Percentiles rank a stretch among this genome's conserved stretches.
phyloP scores from a whole-genome alignment of 2,329 filamentous ascomycete genomes.

The Fusarium compactum region DNA sequence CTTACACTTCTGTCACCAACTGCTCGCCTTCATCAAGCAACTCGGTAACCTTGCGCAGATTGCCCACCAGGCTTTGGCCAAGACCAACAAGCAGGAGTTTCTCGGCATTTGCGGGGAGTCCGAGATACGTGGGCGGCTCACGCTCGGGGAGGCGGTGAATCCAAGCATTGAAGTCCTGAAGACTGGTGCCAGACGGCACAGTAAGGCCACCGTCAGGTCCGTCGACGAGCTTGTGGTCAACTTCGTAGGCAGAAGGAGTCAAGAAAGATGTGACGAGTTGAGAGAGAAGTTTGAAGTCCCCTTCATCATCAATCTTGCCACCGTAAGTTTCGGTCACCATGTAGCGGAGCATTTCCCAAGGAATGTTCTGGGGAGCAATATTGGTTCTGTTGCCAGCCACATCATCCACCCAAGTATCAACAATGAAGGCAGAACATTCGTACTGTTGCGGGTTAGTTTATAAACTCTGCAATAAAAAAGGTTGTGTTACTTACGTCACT shows the following conservation, averaged over 20 bases:
- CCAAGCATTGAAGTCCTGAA: conserved; percentile 91
- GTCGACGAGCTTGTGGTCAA: conserved; percentile 89
- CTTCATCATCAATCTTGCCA: conserved; percentile 94
- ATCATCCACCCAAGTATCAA: conserved; percentile 92
- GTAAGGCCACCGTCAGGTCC: conserved; percentile 72
- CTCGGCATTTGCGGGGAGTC: conserved; percentile 94
- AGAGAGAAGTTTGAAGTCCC: conserved; percentile 80
- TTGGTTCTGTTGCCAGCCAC: conserved; percentile 89
- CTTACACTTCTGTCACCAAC: conserved; percentile 75
- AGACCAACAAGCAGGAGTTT: conserved; percentile 92
- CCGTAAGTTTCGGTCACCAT: conserved; percentile 95
- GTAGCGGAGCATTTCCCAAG: conserved; percentile 94
- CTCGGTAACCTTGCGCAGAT: conserved; percentile 86
- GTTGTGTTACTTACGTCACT: conserved; percentile 80
- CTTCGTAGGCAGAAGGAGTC: conserved; percentile 90
- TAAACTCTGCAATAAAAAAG: background rate
- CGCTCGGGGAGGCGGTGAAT: conserved; percentile 92
- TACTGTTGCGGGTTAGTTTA: conserved; percentile 67
- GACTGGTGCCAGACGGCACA: conserved; percentile 82
- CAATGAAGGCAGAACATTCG: conserved; percentile 95
- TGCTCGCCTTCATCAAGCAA: conserved; percentile 95
- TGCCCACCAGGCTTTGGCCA: conserved; percentile 84
- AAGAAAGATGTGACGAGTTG: conserved; percentile 82
- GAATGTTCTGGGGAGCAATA: conserved; percentile 91
- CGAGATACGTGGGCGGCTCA: conserved; percentile 95